Evolutionary conservation across 2,329 filamentous ascomycete species (phyloP).

Genomic region (Acrocalymma vagum): DNA sequence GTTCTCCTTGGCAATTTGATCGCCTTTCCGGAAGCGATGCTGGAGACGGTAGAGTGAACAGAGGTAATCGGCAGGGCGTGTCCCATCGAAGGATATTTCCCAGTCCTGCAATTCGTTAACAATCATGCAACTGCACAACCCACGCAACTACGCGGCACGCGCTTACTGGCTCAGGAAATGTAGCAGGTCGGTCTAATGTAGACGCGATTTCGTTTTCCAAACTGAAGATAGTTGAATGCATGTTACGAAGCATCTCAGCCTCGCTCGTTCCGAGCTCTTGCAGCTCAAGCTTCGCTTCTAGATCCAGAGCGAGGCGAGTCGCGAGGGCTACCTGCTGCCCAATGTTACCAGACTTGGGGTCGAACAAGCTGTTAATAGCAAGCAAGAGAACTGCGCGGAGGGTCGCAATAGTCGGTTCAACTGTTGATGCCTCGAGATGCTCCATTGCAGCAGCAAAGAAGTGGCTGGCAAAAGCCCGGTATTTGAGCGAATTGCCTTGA

Average conservation of each 20-base stretch:
- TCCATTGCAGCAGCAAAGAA: constrained; percentile 41
- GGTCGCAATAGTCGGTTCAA: constrained; percentile 40
- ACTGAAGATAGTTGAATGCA: constrained; percentile 46
- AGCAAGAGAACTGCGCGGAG: constrained; percentile 42
- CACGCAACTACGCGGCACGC: constrained; percentile 1
- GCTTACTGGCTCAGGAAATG: constrained; percentile 44
- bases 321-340: constrained; percentile 48
- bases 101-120: constrained; percentile 30
- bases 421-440: constrained; percentile 40
- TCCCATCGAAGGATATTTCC: constrained; percentile 35
- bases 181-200: constrained; percentile 42
- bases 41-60: constrained; percentile 46
- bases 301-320: constrained; percentile 39
- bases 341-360: constrained; percentile 44
- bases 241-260: constrained; percentile 30
- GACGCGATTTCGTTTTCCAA: constrained; percentile 47
- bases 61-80: constrained; percentile 39
- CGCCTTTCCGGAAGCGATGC: constrained; percentile 44
- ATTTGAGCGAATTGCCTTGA: constrained; percentile 38
- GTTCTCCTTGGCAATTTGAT: constrained; percentile 24
- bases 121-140: too few species aligned
- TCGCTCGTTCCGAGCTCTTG: constrained; percentile 35
- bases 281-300: constrained; percentile 34
- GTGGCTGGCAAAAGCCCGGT: constrained; percentile 32
- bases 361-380: constrained; percentile 45